Percentiles rank a stretch among this genome's conserved stretches.
Conservation (phyloP, 768 basidiomycete species). For the Hysterangium stoloniferum region DNA sequence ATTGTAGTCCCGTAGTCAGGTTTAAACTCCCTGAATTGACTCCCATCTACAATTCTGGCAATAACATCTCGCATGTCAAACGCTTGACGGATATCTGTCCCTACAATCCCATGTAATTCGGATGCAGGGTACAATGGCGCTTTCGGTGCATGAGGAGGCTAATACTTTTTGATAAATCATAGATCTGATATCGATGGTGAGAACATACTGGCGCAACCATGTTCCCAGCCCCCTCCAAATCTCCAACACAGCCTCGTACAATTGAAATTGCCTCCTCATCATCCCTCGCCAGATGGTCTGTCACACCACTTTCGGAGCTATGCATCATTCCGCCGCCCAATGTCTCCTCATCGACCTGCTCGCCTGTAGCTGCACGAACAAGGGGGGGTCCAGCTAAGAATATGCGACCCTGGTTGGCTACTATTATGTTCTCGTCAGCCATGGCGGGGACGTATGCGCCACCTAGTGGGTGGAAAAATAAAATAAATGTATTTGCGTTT, state of each 20-base stretch:
- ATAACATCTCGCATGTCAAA: slow-evolving; percentile 96
- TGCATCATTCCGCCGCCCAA: slow-evolving; percentile 90
- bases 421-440: slow-evolving; percentile 91
- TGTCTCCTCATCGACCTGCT: slow-evolving; percentile 87
- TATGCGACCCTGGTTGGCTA: slow-evolving; percentile 85
- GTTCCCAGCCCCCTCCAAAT: slow-evolving; percentile 60
- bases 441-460: slow-evolving; percentile 95
- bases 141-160: slow-evolving; percentile 58
- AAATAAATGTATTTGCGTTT: background rate
- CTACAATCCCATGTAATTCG: slow-evolving; percentile 88
- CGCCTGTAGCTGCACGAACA: slow-evolving; percentile 91
- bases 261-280: slow-evolving; percentile 82
- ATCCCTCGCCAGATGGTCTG: slow-evolving; percentile 78
- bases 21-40: slow-evolving; percentile 91
- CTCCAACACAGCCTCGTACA: slow-evolving; percentile 68
- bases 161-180: slow-evolving; percentile 1
- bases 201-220: slow-evolving; percentile 38
- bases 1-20: slow-evolving; percentile 90
- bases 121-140: slow-evolving; percentile 70
- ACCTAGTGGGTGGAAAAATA: slow-evolving; percentile 31
- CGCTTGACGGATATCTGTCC: slow-evolving; percentile 77
- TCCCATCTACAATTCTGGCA: slow-evolving; percentile 85
- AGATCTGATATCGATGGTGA: background rate
- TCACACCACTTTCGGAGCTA: slow-evolving; percentile 84
- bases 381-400: slow-evolving; percentile 93